These are phyloP conservation scores for Eragrostis tef DNA, from an alignment of 202 grass and related monocot species.

Conservation along the genomic window DNA sequence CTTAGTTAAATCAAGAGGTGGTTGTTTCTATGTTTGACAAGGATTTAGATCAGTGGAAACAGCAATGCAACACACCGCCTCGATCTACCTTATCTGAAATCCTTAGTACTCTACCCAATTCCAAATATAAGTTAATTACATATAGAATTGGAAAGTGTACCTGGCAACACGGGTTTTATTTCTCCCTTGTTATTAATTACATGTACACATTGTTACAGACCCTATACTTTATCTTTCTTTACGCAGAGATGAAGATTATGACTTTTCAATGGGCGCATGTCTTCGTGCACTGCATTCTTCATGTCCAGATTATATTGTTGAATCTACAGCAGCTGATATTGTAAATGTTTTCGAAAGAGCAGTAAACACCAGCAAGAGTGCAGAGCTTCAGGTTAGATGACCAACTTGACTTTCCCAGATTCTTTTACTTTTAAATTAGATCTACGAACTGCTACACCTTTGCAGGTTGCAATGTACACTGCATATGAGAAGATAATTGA, in stretches of 20 bases:
- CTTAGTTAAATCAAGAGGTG: not conserved
- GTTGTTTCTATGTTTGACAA: not conserved
- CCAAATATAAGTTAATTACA: not conserved
- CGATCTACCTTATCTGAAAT: constrained; percentile 13
- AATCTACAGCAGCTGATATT: constrained; percentile 79
- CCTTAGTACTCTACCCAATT: not conserved
- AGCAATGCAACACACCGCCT: not conserved
- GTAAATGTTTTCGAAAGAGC: constrained; percentile 65
- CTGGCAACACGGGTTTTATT: constrained; percentile 22
- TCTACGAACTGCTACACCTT: constrained; percentile 43
- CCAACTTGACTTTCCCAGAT: constrained; percentile 36
- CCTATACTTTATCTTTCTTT: constrained; percentile 33
- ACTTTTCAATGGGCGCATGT: constrained; percentile 80
- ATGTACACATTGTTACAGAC: constrained; percentile 25
- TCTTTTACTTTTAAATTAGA: constrained; percentile 13
- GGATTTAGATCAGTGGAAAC: not conserved
- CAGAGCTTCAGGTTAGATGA: constrained; percentile 84
- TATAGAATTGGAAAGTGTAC: not conserved
- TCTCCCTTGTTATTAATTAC: constrained; percentile 26
- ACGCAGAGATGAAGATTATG: constrained; percentile 76
- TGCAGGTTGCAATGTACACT: constrained; percentile 80
- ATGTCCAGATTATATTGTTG: constrained; percentile 74
- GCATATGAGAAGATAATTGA: constrained; percentile 84
- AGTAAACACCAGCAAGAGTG: constrained; percentile 60
- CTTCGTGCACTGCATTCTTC: constrained; percentile 82